Evolutionary conservation across 768 basidiomycete species (phyloP), one percentile per base, ranked within the genome.

Genomic region (Tylopilus balloui): DNA sequence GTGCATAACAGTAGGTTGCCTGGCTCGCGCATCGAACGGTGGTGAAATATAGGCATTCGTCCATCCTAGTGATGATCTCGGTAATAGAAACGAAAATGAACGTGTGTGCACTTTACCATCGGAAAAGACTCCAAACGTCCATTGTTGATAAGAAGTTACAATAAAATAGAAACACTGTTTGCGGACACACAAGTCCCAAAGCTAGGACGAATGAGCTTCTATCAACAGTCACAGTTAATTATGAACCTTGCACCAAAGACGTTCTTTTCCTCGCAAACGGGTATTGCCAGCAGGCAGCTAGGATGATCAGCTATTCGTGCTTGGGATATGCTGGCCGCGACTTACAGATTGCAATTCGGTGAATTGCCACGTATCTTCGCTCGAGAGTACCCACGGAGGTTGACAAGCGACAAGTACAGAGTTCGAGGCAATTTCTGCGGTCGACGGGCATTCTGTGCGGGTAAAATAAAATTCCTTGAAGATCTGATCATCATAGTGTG

Each of bases 81-180:
- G 52, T 17, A 46, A 45, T 2, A 20, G 24, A 41, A 38, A 9
- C 3, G 4, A 42, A 14, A 13, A 41, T 17, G 28, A 11, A 29
- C 27, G 36, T 1, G 1, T 9, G 20, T 12, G 34, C 32, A 48
- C 35, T 38, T 55, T 61, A 80, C 82, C 78, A 58, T 65, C 61
- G n/a, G 80, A 79, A 58, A 83, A 83, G 19, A 69, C 73, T 5
- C 82, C 82, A 55, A 83, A 83, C 6, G 77, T 68, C 82, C 81
- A 84, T 14, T 78, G 72, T 39, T 75, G 72, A 57, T 82, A 84
- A 4, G 77, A 78, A 6, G 81, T 81, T 44, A 84, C 57, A 14
- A 81, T 73, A 45, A 83, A 84, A 71, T 76, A 80, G 24, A 70
- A 76, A 4, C 74, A 73, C 21, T 73, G 69, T 52, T 68, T 69